Percentiles rank a stretch among this genome's conserved stretches.
phyloP scores from a whole-genome alignment of 345 rosid species.

The Populus nigra region DNA sequence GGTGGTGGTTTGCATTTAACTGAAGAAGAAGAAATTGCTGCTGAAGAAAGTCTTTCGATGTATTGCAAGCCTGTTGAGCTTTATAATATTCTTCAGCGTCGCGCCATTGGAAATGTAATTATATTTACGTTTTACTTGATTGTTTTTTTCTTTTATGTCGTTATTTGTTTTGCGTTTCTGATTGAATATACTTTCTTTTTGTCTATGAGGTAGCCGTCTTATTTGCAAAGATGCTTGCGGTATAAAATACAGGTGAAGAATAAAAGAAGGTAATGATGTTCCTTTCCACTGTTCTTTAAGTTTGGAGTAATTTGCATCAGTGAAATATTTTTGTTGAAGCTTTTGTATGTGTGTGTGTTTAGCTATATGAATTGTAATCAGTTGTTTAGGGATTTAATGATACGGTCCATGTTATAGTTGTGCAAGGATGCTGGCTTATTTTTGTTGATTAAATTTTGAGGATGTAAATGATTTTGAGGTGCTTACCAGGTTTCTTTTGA shows the following conservation, averaged over 20 bases:
- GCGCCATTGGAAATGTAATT: slow-evolving; percentile 66
- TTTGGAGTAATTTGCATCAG: neutral
- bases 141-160: neutral
- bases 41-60: slow-evolving; percentile 74
- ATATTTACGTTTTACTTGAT: neutral
- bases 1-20: slow-evolving; percentile 47
- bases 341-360: neutral
- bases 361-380: neutral
- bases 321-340: neutral
- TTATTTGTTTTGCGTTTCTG: neutral
- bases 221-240: slow-evolving; percentile 80
- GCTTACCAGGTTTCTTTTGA: slow-evolving; percentile 26
- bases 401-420: neutral
- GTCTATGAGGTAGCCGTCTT: slow-evolving; percentile 53
- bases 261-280: slow-evolving; percentile 57
- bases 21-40: slow-evolving; percentile 81
- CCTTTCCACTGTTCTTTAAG: neutral
- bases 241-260: slow-evolving; percentile 85
- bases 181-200: neutral
- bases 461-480: slow-evolving; percentile 9
- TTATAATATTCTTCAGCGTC: slow-evolving; percentile 91
- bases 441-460: slow-evolving; percentile 9
- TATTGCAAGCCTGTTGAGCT: slow-evolving; percentile 99
- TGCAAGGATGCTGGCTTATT: slow-evolving; percentile 11
- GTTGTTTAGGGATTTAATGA: neutral